Evolutionary conservation across 2,329 filamentous ascomycete species (phyloP), one percentile per base, ranked within the genome.

Genomic region (Exophiala alcalophila): DNA sequence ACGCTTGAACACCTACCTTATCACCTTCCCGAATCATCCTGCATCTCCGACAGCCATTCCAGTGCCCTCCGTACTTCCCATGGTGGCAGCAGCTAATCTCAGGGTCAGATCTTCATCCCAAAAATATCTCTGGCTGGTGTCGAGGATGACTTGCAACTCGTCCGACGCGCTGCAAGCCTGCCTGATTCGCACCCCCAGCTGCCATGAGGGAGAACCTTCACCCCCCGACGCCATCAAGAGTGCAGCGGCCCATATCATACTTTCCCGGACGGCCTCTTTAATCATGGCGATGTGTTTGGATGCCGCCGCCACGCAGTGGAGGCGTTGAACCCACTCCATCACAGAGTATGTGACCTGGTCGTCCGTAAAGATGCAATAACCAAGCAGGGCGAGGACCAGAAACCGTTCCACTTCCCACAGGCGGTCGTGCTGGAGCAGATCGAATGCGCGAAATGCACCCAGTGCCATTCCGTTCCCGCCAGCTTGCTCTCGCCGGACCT

Each of bases 41-140:
- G 7, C 29, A 27, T 32, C 23, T 40, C 38, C 28, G 38, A 33
- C n/a, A 26, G 23, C 15, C 20, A 33, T 33, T 21, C 15, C 20
- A 33, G 26, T 21, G 7, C 28, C 29, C 8, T 33, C 18, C 26
- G 14, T 33, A 15, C 29, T 29, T n/a, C 20, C 29, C 12, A 16
- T 11, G 3, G 28, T 29, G 29, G 28, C 21, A n/a, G 20, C 23
- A 21, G 21, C 27, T 23, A 40, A 19, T 40, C 21, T 32, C 29
- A 12, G 16, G 15, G 38, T 40, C 38, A 40, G 38, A 14, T 40
- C 15, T 21, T 14, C 9, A 26, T 40, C 25, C 38, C 38, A 40
- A 40, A 40, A 40, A 40, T 40, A 40, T 40, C 29, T 33, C 16
- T 40, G 28, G 21, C 28, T 32, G 19, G 21, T 40, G 26, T 32